Base-by-base conservation (phyloP, 78 protist species). In the Dictyostelium brefeldianum region DNA sequence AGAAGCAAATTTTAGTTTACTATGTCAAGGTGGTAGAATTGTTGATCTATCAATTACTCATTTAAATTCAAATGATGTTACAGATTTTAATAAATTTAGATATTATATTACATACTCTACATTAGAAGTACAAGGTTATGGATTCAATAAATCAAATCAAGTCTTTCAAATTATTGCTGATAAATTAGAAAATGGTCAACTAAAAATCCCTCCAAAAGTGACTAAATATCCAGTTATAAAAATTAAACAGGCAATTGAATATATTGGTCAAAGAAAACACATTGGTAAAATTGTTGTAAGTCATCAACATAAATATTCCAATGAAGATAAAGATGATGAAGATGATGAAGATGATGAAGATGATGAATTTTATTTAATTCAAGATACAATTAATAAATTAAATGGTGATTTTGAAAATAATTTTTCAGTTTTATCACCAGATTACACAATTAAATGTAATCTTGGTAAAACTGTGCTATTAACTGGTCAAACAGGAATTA, bases 21-120 rank as follows among this genome's bases (percentile, higher is more conserved):
- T 90, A 1, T 43, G 80, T 22, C 95, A 70, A 31, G 78, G 53
- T 59, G 95, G 95, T 73, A 84, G 81, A 51, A 74, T 90, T 53
- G 54, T 90, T 43, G 95, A 90, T 50, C 48, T 90, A 14, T 81
- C 91, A 10, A 75, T 81, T 0, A 80, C 90, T 18, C 91, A 90
- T 8, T 15, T 90, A 14, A 57, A 57, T 43, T 51, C 53, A 6
- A 48, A 80, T n/a, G 83, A 79, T n/a, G 41, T 46, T 4, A 48
- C 81, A 5, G 89, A 78, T 31, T 43, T 90, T 78, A 25, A 29
- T 12, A 73, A 78, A 73, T 78, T 90, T 41, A 78, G 54, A 25
- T 20, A 71, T 27, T 53, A 53, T 56, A 62, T 43, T 11, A 3
- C 27, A 0, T 91, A 77, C 20, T 62, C 43, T 9, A 69, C 79